phyloP scores from a whole-genome alignment of 164 flowering plant genomes.

The Macadamia integrifolia region DNA sequence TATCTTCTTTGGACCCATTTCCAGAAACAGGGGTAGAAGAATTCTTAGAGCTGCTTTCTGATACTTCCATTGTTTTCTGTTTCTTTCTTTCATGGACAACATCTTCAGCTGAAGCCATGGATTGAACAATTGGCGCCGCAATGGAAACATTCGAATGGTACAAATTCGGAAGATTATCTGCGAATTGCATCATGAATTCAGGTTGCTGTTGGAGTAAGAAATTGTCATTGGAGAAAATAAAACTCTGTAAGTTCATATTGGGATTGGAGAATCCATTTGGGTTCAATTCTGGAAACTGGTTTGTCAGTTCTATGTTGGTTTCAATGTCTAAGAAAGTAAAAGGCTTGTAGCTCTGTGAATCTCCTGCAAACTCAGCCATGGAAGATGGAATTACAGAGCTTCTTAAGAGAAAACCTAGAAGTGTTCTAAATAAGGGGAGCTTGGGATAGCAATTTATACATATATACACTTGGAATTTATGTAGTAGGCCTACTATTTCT shows the following conservation, averaged over 20 bases:
- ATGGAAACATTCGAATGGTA: constrained; percentile 6
- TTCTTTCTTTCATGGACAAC: constrained; percentile 20
- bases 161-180: constrained; percentile 3
- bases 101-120: constrained; percentile 7
- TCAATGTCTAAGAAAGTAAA: constrained; percentile 23
- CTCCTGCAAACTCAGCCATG: constrained; percentile 27
- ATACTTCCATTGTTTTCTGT: constrained; percentile 13
- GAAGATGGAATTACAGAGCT: constrained; percentile 4
- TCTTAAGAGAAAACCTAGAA: background rate
- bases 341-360: constrained; percentile 27
- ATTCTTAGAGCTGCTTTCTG: constrained; percentile 26
- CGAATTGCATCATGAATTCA: constrained; percentile 8
- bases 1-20: constrained; percentile 2
- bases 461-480: background rate
- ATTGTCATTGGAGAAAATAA: constrained; percentile 21
- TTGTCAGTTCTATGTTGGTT: constrained; percentile 28
- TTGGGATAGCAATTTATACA: background rate
- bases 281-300: constrained; percentile 16
- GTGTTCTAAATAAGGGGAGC: constrained; percentile 11
- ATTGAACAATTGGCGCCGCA: constrained; percentile 16
- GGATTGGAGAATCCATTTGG: constrained; percentile 17
- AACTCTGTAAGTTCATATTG: constrained; percentile 13
- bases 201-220: constrained; percentile 24
- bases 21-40: constrained; percentile 16
- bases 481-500: background rate